Evolutionary conservation across 768 basidiomycete genomes (phyloP), one percentile per base, ranked within the genome.

Genomic region (Russula sp.): DNA sequence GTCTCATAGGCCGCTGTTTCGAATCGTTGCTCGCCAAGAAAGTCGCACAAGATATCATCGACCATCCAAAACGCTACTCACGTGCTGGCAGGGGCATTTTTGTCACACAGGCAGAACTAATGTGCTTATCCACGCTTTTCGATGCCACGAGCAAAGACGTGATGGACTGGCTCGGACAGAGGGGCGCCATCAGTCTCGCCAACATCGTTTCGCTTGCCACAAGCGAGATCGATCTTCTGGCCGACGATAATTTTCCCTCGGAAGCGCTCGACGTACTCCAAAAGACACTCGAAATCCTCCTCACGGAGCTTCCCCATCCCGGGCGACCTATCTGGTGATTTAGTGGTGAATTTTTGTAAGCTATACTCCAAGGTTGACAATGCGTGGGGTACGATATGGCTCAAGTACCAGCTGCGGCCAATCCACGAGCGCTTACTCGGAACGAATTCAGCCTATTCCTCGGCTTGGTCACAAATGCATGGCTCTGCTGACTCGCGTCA

Each of bases 341-440:
- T 56, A 26, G 38, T 22, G 3, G 36, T 56, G 38, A 24, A 26
- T 14, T 56, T 56, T 18, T 56, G 54, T 28, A 24, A 56, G 54
- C 54, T 56, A 26, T 56, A 56, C 54, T 56, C 54, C 36, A 56
- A 56, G 24, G 9, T 56, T 40, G 54, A 56, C 26, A 24, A 28
- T 20, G 24, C 38, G 16, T 56, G 54, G 54, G 38, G 36, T 20
- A 56, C 54, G 16, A 56, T 56, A 18, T 56, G 54, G 54, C 54
- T 56, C 38, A 56, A 26, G 54, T 56, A 56, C 38, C 22, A 56
- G 38, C 26, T 56, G 16, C 54, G 54, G 38, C 54, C 54, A 28
- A 56, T 56, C 16, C 54, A 56, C 9, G 54, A 56, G 26, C 36
- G 54, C 9, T 24, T 56, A 40, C 54, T 56, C 10, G 54, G 28